Evolutionary conservation across 2,329 filamentous ascomycete genomes (phyloP), one percentile per base, ranked within the genome.

Genomic region (Ceratocystis alfenasii): DNA sequence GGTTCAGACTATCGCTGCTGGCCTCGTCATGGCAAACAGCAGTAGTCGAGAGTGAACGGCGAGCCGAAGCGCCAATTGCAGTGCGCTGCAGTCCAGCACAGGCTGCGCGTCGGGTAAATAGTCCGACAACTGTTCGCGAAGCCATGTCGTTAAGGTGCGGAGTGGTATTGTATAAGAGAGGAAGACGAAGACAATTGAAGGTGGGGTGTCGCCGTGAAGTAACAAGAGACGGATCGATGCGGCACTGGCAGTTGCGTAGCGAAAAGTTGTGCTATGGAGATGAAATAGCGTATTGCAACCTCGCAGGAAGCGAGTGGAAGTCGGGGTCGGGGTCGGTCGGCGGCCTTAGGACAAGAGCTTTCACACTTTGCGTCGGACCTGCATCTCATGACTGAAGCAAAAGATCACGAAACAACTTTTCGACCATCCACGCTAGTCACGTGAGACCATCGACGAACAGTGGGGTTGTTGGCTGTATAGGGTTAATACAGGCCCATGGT

Each of bases 1-100:
- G 86, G 69, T 46, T 59, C 20, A 28, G 46, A 28, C 33, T 59
- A 41, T 30, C 67, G 10, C 33, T 50, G 10, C n/a, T 48, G 2
- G 28, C 64, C n/a, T 60, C 46, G 33, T 36, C 64, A 17, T 53
- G 28, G 45, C 25, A 46, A 20, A 22, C 44, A 2, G 33, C 2
- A 1, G 61, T 65, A 45, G 50, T 68, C 22, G 60, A 65, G n/a
- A 68, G 46, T 15, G 63, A 50, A 20, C 64, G 66, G 36, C 33
- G 33, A 36, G 61, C 50, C 48, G 65, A 50, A 41, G 48, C 2
- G 15, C 30, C 30, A 62, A 53, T 33, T 15, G 28, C 45, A 63
- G 10, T 36, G n/a, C 62, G 45, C n/a, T 53, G 45, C 10, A 30
- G 10, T 63, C n/a, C 41, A 46, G 63, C 57, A 46, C 36, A 50